Conservation (phyloP, 345 rosid genomes). For the Syzygium jambos region DNA sequence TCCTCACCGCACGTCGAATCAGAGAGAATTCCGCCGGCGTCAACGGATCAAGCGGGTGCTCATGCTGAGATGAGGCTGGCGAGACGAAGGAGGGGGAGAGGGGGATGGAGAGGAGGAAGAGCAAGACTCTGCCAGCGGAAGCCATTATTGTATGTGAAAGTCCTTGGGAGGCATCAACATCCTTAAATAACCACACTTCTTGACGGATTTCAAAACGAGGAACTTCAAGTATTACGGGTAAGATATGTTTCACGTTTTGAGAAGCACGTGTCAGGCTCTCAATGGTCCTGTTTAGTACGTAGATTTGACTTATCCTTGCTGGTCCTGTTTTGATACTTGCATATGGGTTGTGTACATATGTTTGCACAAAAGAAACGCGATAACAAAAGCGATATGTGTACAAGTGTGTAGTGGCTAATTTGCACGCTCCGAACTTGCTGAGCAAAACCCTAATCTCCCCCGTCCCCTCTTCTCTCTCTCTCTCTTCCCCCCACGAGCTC, state of each 20-base stretch:
- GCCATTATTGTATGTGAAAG: not conserved
- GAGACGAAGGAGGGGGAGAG: not conserved
- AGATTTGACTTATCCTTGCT: not conserved
- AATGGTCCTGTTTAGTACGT: not conserved
- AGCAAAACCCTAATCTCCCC: not conserved
- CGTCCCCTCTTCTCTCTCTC: not conserved
- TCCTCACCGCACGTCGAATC: slow-evolving; percentile 24
- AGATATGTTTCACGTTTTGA: not conserved
- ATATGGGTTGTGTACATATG: not conserved
- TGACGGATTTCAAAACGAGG: not conserved
- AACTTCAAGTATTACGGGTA: not conserved
- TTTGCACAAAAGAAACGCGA: not conserved
- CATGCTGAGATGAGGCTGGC: slow-evolving; percentile 3
- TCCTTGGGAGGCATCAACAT: not conserved
- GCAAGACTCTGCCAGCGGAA: not conserved
- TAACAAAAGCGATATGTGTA: too few relatives aligned
- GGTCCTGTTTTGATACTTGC: not conserved
- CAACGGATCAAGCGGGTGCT: slow-evolving; percentile 66
- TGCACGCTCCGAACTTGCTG: not conserved
- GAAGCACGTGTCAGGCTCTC: not conserved
- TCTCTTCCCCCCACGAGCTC: not conserved
- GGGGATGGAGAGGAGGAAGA: not conserved
- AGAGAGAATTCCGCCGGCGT: slow-evolving; percentile 43
- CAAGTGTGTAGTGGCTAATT: too few relatives aligned
- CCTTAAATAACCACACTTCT: not conserved